A percentile compares a stretch with the other conserved stretches of the same genome.
Evolutionary conservation across 805 yeast species (phyloP).

Genomic region (Wickerhamiella nectarea): DNA sequence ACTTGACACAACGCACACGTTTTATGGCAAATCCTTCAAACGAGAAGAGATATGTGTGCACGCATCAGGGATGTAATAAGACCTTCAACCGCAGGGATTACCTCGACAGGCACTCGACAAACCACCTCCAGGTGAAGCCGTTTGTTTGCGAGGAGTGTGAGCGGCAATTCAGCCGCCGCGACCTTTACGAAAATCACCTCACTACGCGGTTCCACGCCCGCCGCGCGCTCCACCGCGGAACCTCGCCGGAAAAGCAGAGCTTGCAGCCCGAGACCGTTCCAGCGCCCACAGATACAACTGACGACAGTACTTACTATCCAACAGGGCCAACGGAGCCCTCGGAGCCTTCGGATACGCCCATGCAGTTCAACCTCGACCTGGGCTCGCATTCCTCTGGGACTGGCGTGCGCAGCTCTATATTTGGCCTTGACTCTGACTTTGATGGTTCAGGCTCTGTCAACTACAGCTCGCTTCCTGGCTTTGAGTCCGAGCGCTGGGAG

Average conservation of each 20-base stretch:
- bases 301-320: too few relatives aligned
- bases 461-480: background rate
- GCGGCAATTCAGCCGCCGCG: constrained; percentile 26
- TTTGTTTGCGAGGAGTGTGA: constrained; percentile 24
- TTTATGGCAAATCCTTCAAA: background rate
- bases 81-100: constrained; percentile 27
- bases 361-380: background rate
- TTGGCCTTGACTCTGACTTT: background rate
- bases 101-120: constrained; percentile 27
- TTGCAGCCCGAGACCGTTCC: background rate
- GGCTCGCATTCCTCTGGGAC: background rate
- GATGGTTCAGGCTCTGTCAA: background rate
- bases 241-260: background rate
- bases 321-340: too few relatives aligned
- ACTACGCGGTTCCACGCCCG: constrained; percentile 25
- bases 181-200: constrained; percentile 27
- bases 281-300: background rate
- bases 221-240: constrained; percentile 15
- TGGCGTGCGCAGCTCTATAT: background rate
- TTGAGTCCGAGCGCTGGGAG: constrained; percentile 8
- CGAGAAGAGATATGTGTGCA: constrained; percentile 25
- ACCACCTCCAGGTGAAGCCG: constrained; percentile 27
- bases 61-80: constrained; percentile 24
- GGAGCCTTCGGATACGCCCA: too few relatives aligned
- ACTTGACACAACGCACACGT: background rate